Conservation (phyloP, 2,329 filamentous ascomycete species). For the Trichoderma sp. region DNA sequence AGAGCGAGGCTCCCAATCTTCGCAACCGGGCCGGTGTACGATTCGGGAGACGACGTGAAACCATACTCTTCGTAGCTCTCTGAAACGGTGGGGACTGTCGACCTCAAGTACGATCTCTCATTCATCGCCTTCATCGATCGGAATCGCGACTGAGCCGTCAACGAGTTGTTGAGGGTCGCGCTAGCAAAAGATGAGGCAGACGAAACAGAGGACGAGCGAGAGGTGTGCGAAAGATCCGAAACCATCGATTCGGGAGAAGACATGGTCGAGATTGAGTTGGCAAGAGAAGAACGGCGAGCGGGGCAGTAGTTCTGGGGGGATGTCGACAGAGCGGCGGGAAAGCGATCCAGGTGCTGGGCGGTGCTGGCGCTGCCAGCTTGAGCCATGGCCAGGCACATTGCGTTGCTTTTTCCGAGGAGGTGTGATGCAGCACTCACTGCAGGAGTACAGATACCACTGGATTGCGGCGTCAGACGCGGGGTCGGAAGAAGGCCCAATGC, state of each 20-base stretch:
- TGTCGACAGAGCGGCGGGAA: slow-evolving; percentile 46
- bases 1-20: slow-evolving; percentile 51
- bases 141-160: slow-evolving; percentile 62
- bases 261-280: slow-evolving; percentile 59
- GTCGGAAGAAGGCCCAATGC: slow-evolving; percentile 56
- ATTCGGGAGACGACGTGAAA: slow-evolving; percentile 55
- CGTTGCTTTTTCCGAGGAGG: slow-evolving; percentile 48
- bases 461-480: slow-evolving; percentile 56
- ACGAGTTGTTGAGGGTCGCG: slow-evolving; percentile 52
- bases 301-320: slow-evolving; percentile 52
- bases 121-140: slow-evolving; percentile 57
- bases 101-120: slow-evolving; percentile 53
- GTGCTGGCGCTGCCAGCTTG: slow-evolving; percentile 48
- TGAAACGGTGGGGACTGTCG: slow-evolving; percentile 54
- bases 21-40: slow-evolving; percentile 51
- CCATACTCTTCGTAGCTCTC: slow-evolving; percentile 53
- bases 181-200: slow-evolving; percentile 59
- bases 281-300: slow-evolving; percentile 59
- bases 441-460: slow-evolving; percentile 57
- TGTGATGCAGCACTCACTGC: slow-evolving; percentile 54
- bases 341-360: slow-evolving; percentile 52
- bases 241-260: slow-evolving; percentile 68
- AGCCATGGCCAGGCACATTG: slow-evolving; percentile 60
- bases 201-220: slow-evolving; percentile 63
- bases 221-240: slow-evolving; percentile 59